phyloP scores from a whole-genome alignment of 345 rosid species.

The Populus euphratica region DNA sequence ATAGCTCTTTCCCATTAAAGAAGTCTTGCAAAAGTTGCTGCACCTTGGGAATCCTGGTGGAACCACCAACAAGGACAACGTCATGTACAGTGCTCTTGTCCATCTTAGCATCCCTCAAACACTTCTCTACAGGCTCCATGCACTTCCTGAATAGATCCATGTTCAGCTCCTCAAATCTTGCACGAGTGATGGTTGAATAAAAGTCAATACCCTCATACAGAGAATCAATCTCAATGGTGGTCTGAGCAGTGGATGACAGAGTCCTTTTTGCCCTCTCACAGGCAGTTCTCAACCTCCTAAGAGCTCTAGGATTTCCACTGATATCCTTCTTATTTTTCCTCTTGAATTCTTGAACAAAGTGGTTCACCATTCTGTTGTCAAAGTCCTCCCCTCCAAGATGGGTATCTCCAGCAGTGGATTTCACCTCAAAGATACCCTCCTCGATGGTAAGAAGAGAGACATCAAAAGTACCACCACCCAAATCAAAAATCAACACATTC shows the following conservation, averaged over 20 bases:
- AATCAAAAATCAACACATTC: conserved; percentile 17
- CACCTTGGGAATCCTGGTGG: conserved; percentile 46
- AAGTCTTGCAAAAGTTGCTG: conserved; percentile 36
- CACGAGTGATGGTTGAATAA: conserved; percentile 44
- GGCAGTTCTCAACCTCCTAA: conserved; percentile 44
- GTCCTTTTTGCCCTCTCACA: conserved; percentile 54
- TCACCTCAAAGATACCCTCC: conserved; percentile 12
- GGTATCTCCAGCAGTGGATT: conserved; percentile 18
- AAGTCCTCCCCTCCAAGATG: conserved; percentile 15
- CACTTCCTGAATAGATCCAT: conserved; percentile 56
- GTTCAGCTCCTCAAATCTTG: conserved; percentile 46
- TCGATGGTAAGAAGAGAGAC: conserved; percentile 12
- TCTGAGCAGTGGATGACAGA: conserved; percentile 50
- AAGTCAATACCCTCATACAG: conserved; percentile 42
- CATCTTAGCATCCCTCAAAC: conserved; percentile 51
- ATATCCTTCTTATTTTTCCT: conserved; percentile 36
- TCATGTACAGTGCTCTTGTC: conserved; percentile 44
- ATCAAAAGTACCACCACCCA: conserved; percentile 20
- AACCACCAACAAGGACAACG: conserved; percentile 46
- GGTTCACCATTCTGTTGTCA: conserved; percentile 31
- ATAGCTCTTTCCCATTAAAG: conserved; percentile 30
- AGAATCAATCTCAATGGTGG: conserved; percentile 48
- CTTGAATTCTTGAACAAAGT: conserved; percentile 40
- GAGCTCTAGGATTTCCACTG: conserved; percentile 31
- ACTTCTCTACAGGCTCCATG: conserved; percentile 52